These are phyloP conservation scores for Plasmodium adleri DNA, from an alignment of 169 alveolate genomes.

Conservation along the genomic window DNA sequence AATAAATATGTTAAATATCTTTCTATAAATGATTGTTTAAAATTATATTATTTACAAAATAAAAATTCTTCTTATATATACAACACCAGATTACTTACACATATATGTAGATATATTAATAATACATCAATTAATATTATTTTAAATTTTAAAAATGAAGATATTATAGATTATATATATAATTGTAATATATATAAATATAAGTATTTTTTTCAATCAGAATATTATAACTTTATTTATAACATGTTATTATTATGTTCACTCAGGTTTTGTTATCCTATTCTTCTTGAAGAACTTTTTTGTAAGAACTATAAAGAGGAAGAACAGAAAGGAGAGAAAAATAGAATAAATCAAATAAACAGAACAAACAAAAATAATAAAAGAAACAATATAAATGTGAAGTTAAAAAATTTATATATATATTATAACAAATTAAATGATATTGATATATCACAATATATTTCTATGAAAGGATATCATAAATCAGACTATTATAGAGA, in stretches of 20 bases:
- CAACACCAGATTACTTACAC: conserved; percentile 19
- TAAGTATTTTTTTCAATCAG: conserved; percentile 34
- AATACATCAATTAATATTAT: conserved; percentile 31
- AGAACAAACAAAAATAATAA: no score
- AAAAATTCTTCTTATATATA: conserved; percentile 26
- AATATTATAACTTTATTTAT: conserved; percentile 40
- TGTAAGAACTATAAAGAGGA: not conserved
- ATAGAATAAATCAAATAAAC: not conserved
- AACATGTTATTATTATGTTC: conserved; percentile 48
- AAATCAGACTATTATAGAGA: not conserved
- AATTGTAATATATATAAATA: conserved; percentile 65
- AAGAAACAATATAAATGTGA: not conserved
- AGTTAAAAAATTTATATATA: conserved; percentile 37
- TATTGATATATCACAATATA: conserved; percentile 1
- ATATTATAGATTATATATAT: conserved; percentile 44
- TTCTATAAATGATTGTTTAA: conserved; percentile 47
- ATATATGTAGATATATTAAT: conserved; percentile 24
- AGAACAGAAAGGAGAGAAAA: not conserved
- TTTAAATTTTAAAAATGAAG: conserved; percentile 36
- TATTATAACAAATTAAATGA: conserved; percentile 2
- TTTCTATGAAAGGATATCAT: not conserved
- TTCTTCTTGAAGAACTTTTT: conserved; percentile 2
- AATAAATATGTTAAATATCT: conserved; percentile 26
- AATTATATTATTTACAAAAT: conserved; percentile 59
- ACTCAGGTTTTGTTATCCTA: conserved; percentile 33